Evolutionary conservation across 441 rosid species (phyloP).

Genomic region (Geranium incanum): DNA sequence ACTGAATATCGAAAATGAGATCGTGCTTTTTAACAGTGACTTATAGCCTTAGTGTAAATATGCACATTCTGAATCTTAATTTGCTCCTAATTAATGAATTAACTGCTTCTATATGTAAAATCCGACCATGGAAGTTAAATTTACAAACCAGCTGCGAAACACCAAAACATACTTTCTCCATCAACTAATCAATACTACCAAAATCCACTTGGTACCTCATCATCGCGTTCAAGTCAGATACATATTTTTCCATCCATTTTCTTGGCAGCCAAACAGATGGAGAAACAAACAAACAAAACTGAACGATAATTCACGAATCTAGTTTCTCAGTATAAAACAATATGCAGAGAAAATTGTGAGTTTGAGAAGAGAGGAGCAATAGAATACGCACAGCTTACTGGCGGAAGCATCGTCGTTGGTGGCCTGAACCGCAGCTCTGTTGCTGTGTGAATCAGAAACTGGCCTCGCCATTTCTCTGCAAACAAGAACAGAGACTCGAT

Average conservation of each 20-base stretch:
- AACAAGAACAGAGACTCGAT: neutral
- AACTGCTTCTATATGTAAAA: too few relatives aligned
- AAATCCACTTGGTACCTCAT: neutral
- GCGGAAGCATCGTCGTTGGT: slow-evolving; percentile 96
- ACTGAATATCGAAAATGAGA: too few relatives aligned
- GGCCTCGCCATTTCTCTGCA: slow-evolving; percentile 26
- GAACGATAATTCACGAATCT: neutral
- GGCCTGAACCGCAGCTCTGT: slow-evolving; percentile 80
- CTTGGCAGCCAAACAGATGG: slow-evolving; percentile 11
- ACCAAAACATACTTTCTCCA: neutral
- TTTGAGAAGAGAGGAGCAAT: neutral
- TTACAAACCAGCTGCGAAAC: too few relatives aligned
- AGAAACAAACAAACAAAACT: neutral
- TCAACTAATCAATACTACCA: neutral
- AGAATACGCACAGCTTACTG: slow-evolving; percentile 60
- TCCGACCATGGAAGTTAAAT: too few relatives aligned
- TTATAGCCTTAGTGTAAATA: too few relatives aligned
- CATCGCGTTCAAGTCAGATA: neutral
- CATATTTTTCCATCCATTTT: slow-evolving; percentile 6
- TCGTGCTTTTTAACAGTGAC: too few relatives aligned
- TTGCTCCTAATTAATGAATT: too few relatives aligned
- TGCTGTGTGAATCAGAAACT: slow-evolving; percentile 52
- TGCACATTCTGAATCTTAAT: too few relatives aligned
- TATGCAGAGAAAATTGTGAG: neutral
- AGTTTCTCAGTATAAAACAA: neutral